Conservation (phyloP, 2,329 filamentous ascomycete species). For the Cadophora malorum region DNA sequence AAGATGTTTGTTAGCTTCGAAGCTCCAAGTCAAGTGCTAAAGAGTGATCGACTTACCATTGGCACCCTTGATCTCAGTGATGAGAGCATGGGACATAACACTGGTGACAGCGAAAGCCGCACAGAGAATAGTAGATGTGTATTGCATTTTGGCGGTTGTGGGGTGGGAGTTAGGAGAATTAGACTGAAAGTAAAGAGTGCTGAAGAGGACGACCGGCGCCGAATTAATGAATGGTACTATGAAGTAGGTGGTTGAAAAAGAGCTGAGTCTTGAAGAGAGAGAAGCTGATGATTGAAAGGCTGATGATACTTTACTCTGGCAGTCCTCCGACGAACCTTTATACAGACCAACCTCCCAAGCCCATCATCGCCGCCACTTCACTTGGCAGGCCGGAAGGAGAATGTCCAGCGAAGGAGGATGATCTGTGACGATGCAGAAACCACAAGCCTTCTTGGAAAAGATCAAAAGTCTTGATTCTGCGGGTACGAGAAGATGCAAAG, state of each 20-base stretch:
- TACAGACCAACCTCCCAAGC: constrained; percentile 10
- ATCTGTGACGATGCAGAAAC: constrained; percentile 19
- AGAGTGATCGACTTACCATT: constrained; percentile 51
- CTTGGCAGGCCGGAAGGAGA: constrained; percentile 9
- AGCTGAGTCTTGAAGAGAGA: constrained; percentile 9
- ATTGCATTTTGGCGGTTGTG: constrained; percentile 49
- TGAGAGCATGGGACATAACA: constrained; percentile 61
- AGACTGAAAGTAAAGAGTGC: constrained; percentile 13
- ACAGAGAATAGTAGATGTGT: constrained; percentile 51
- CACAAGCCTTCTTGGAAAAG: constrained; percentile 13
- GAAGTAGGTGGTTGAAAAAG: neutral
- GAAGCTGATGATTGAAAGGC: constrained; percentile 18
- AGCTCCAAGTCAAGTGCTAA: neutral
- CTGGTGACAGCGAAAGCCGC: constrained; percentile 51
- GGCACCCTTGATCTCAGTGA: constrained; percentile 60
- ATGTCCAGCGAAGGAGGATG: constrained; percentile 10
- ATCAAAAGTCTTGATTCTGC: constrained; percentile 12
- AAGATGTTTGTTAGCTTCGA: constrained; percentile 4
- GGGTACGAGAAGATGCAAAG: constrained; percentile 7
- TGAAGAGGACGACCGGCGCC: constrained; percentile 18
- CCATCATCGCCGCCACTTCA: neutral
- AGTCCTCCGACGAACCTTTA: constrained; percentile 13
- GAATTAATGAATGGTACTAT: constrained; percentile 19
- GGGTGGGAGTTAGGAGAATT: constrained; percentile 21
- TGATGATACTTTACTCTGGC: constrained; percentile 17